phyloP scores from a whole-genome alignment of 2,329 filamentous ascomycete species.

The Raffaelea deltoideospora region DNA sequence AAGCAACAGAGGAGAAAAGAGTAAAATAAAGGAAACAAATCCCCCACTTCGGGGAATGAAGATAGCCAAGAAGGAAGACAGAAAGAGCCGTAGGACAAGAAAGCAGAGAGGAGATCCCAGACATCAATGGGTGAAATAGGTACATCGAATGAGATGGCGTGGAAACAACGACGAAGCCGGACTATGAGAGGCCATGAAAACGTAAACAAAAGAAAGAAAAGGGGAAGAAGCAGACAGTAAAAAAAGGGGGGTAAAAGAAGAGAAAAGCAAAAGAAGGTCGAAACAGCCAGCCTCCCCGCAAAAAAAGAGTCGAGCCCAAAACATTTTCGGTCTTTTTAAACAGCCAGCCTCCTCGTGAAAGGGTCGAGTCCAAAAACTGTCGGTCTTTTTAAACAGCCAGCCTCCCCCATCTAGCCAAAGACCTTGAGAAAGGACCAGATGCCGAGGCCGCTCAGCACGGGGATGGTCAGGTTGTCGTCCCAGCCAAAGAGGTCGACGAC shows the following conservation, averaged over 20 bases:
- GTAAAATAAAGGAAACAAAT: neutral
- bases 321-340: no score
- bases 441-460: conserved; percentile 73
- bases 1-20: neutral
- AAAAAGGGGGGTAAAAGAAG: no score
- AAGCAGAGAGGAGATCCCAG: no score
- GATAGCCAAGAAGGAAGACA: no score
- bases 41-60: no score
- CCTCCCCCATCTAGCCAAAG: conserved; percentile 49
- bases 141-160: no score
- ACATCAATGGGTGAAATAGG: no score
- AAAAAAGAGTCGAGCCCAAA: no score
- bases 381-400: no score
- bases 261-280: neutral
- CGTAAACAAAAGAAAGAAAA: neutral
- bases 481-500: conserved; percentile 82
- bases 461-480: conserved; percentile 97
- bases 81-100: no score
- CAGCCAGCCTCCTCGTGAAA: no score
- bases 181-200: neutral
- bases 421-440: conserved; percentile 85
- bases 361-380: no score
- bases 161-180: neutral
- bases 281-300: neutral
- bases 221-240: neutral